These are phyloP conservation scores for Pythium dissotocum DNA, from an alignment of 352 stramenopile genomes.

Conservation along the genomic window DNA sequence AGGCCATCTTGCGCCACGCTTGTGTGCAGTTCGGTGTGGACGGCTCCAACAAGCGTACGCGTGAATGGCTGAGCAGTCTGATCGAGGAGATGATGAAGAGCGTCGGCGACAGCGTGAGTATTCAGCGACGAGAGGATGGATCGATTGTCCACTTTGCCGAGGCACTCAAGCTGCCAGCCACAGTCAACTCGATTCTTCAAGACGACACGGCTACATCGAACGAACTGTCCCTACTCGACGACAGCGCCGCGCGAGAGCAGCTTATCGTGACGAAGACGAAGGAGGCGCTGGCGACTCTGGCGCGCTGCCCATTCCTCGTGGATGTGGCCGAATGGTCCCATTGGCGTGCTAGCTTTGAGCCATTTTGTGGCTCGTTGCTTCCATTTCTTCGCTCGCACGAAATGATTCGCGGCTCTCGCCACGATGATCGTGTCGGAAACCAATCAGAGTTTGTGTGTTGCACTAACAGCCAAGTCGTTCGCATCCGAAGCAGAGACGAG, in stretches of 20 bases:
- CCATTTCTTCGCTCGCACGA: slow-evolving; percentile 80
- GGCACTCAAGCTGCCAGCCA: background rate
- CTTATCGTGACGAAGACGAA: slow-evolving; percentile 42
- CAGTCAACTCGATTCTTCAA: slow-evolving; percentile 3
- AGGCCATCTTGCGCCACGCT: slow-evolving; percentile 3
- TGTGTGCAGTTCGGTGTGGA: slow-evolving; percentile 25
- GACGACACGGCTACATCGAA: background rate
- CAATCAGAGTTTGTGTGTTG: slow-evolving; percentile 52
- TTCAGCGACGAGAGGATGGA: background rate
- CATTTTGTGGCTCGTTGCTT: slow-evolving; percentile 57
- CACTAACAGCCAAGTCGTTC: slow-evolving; percentile 58
- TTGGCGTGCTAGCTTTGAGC: slow-evolving; percentile 40
- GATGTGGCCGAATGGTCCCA: slow-evolving; percentile 43
- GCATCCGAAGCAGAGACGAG: slow-evolving; percentile 37
- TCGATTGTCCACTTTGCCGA: slow-evolving; percentile 20
- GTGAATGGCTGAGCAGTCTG: slow-evolving; percentile 1
- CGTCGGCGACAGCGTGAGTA: background rate
- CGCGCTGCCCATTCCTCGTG: slow-evolving; percentile 60
- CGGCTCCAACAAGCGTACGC: slow-evolving; percentile 1
- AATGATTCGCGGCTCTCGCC: slow-evolving; percentile 48
- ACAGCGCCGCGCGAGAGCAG: slow-evolving; percentile 31
- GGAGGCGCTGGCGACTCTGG: slow-evolving; percentile 48
- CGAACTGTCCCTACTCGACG: slow-evolving; percentile 18
- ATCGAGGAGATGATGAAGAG: slow-evolving; percentile 2
- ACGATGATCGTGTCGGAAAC: slow-evolving; percentile 59